These are phyloP conservation scores for Cordyceps tenuipes DNA, from an alignment of 2,329 filamentous ascomycete species.

Conservation along the genomic window DNA sequence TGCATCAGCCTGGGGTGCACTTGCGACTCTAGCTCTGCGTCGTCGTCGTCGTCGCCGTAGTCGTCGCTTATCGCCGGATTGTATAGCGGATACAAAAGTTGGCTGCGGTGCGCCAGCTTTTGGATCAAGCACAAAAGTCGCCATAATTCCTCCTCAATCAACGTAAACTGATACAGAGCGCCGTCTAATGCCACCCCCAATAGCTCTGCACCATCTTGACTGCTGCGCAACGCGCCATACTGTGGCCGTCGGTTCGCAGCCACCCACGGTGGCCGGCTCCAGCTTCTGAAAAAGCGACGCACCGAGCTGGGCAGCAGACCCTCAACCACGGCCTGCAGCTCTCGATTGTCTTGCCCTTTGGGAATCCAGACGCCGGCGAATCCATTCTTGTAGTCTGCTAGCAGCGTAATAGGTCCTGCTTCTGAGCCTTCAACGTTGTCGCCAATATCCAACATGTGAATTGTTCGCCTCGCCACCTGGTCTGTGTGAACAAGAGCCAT, in stretches of 20 bases:
- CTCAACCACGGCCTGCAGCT: conserved; percentile 44
- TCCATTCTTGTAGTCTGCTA: conserved; percentile 39
- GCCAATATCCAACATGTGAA: conserved; percentile 40
- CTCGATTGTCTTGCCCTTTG: conserved; percentile 29
- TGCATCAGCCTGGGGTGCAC: conserved; percentile 45
- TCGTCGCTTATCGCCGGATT: conserved; percentile 14
- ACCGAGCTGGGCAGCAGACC: conserved; percentile 49
- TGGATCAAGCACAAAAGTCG: conserved; percentile 65
- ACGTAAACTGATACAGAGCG: conserved; percentile 58
- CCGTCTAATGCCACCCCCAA: conserved; percentile 64
- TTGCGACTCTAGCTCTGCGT: conserved; percentile 28
- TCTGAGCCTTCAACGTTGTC: conserved; percentile 19
- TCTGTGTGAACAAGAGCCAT: conserved; percentile 39
- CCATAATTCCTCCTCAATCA: conserved; percentile 56
- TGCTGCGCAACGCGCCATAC: conserved; percentile 36
- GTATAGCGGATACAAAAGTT: conserved; percentile 40
- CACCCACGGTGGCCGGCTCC: conserved; percentile 45
- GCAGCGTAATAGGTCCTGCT: conserved; percentile 34
- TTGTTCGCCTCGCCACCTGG: conserved; percentile 32
- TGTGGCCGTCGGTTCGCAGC: conserved; percentile 23
- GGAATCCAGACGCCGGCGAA: conserved; percentile 45
- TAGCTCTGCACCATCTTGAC: conserved; percentile 40
- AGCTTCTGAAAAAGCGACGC: conserved; percentile 44
- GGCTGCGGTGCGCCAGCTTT: conserved; percentile 49
- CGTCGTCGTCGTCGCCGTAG: conserved; percentile 15